phyloP scores from a whole-genome alignment of 805 yeast genomes.

The Maudiozyma turicensis region DNA sequence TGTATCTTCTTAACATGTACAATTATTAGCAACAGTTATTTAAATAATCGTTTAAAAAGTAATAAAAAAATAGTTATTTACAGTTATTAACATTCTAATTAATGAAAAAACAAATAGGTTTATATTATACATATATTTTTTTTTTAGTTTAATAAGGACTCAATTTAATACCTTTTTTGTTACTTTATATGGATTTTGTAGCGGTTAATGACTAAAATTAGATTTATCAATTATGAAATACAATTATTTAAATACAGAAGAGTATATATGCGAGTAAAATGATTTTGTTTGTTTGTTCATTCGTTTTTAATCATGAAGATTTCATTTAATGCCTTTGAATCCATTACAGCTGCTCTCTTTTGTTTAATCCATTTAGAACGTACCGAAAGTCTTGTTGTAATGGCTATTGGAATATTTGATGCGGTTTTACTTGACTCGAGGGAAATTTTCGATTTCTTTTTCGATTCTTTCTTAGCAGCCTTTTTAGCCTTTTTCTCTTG shows the following conservation, averaged over 20 bases:
- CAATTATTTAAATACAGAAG: no score
- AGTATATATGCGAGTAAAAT: background rate
- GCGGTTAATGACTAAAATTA: background rate
- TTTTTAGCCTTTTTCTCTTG: conserved; percentile 23
- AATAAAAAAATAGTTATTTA: background rate
- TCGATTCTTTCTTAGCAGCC: conserved; percentile 2
- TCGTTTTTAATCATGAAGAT: conserved; percentile 72
- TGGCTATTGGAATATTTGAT: conserved; percentile 23
- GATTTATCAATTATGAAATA: background rate
- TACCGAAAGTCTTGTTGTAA: conserved; percentile 54
- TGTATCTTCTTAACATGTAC: background rate
- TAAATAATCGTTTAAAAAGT: background rate
- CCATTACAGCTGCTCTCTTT: conserved; percentile 86
- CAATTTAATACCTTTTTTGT: background rate
- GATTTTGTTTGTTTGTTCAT: conserved; percentile 4
- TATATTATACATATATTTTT: background rate
- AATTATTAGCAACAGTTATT: background rate
- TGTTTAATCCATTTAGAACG: conserved; percentile 84
- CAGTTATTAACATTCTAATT: background rate
- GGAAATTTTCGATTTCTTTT: conserved; percentile 9
- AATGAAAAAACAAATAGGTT: background rate
- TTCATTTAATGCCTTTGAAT: conserved; percentile 79
- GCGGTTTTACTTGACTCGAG: conserved; percentile 18
- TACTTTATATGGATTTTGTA: background rate
- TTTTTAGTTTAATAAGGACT: background rate